These are phyloP conservation scores for Malania oleifera DNA, from an alignment of 164 flowering plant genomes.

Conservation along the genomic window DNA sequence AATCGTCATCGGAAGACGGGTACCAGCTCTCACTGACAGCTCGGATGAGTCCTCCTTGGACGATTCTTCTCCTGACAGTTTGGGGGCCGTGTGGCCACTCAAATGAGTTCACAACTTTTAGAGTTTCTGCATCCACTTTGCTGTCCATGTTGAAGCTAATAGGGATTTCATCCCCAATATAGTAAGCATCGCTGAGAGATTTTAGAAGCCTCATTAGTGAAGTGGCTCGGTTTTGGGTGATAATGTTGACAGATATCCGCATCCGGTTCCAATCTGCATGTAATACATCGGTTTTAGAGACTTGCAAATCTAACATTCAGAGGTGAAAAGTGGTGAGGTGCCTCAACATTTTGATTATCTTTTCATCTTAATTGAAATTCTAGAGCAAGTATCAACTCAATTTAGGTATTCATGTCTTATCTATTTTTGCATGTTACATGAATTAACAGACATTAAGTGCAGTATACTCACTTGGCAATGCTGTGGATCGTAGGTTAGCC, in stretches of 20 bases:
- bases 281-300: constrained; percentile 3
- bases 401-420: no score
- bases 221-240: constrained; percentile 77
- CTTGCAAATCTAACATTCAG: no score
- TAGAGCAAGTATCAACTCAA: no score
- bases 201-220: constrained; percentile 79
- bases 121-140: constrained; percentile 75
- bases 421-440: no score
- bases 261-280: constrained; percentile 90
- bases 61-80: constrained; percentile 73
- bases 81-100: constrained; percentile 95
- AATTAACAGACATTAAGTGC: no score
- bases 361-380: no score
- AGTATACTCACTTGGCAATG: constrained; percentile 77
- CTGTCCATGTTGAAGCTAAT: constrained; percentile 97
- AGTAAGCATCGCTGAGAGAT: constrained; percentile 69
- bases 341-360: no score
- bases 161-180: constrained; percentile 74
- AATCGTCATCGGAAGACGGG: constrained; percentile 85
- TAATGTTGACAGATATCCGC: constrained; percentile 75
- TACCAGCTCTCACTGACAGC: constrained; percentile 99
- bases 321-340: no score
- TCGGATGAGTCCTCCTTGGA: constrained; percentile 94
- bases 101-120: constrained; percentile 53
- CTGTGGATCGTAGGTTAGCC: constrained; percentile 85